phyloP scores from a whole-genome alignment of 2,329 filamentous ascomycete species.

The Sporothrix schenckii region DNA sequence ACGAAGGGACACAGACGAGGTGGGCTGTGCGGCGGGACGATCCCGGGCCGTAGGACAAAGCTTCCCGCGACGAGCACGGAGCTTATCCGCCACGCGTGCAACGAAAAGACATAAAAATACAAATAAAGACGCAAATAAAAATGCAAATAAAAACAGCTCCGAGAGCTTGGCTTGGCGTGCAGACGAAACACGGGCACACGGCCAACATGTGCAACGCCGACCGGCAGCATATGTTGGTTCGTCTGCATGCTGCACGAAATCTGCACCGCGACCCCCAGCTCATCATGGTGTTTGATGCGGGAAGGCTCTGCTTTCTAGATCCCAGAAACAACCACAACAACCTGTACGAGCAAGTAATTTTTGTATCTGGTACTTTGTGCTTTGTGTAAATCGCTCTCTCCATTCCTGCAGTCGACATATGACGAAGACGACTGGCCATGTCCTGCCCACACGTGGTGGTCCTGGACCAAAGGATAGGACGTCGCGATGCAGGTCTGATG shows the following conservation, averaged over 20 bases:
- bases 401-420: conserved; percentile 22
- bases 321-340: neutral
- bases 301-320: no score
- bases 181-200: neutral
- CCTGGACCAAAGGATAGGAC: conserved; percentile 9
- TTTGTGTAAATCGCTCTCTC: neutral
- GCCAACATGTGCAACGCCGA: neutral
- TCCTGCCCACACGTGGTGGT: conserved; percentile 21
- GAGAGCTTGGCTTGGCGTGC: conserved; percentile 17
- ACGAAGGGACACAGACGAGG: neutral
- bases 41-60: neutral
- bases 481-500: neutral
- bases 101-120: neutral
- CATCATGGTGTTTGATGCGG: neutral
- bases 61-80: neutral
- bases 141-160: neutral
- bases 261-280: conserved; percentile 11
- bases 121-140: no score
- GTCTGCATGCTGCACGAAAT: conserved; percentile 13
- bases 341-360: neutral
- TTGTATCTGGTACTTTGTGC: neutral
- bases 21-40: neutral
- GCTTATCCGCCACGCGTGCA: neutral
- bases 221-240: conserved; percentile 1
- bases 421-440: conserved; percentile 17